A percentile compares a stretch with the other conserved stretches of the same genome.
phyloP scores from a whole-genome alignment of 2,329 filamentous ascomycete species.

The Didymella arachidicola region DNA sequence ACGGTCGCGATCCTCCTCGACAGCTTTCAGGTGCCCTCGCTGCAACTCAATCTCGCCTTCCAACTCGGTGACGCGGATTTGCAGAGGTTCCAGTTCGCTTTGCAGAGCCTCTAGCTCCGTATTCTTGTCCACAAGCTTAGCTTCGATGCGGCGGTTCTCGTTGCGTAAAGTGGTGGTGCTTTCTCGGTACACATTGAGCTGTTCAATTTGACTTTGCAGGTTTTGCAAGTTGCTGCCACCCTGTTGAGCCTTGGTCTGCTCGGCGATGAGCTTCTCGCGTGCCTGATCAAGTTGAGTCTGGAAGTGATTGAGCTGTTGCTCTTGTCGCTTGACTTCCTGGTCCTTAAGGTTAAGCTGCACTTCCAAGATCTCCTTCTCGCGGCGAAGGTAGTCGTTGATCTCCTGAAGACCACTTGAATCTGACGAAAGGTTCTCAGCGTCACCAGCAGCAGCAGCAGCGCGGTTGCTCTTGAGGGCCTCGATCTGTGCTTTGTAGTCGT shows the following conservation, averaged over 20 bases:
- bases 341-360: constrained; percentile 92
- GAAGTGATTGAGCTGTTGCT: constrained; percentile 87
- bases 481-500: constrained; percentile 82
- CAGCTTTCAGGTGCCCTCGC: constrained; percentile 85
- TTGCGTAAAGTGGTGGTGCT: constrained; percentile 90
- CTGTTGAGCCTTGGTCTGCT: constrained; percentile 77
- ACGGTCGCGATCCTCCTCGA: constrained; percentile 89
- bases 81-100: constrained; percentile 79
- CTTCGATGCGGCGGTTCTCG: constrained; percentile 80
- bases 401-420: constrained; percentile 82
- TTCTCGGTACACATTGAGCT: constrained; percentile 94
- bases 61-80: constrained; percentile 80
- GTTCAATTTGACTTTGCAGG: constrained; percentile 91
- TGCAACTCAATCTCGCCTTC: constrained; percentile 82
- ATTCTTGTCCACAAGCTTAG: constrained; percentile 76
- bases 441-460: constrained; percentile 61
- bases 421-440: constrained; percentile 58
- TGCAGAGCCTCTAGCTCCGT: constrained; percentile 77
- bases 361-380: constrained; percentile 97
- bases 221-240: constrained; percentile 83
- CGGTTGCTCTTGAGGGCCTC: constrained; percentile 79
- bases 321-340: constrained; percentile 85
- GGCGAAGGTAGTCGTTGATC: constrained; percentile 87
- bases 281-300: constrained; percentile 89
- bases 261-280: constrained; percentile 87